Evolutionary conservation across 2,329 filamentous ascomycete genomes (phyloP).

Genomic region (Chaetomiaceae sp.): DNA sequence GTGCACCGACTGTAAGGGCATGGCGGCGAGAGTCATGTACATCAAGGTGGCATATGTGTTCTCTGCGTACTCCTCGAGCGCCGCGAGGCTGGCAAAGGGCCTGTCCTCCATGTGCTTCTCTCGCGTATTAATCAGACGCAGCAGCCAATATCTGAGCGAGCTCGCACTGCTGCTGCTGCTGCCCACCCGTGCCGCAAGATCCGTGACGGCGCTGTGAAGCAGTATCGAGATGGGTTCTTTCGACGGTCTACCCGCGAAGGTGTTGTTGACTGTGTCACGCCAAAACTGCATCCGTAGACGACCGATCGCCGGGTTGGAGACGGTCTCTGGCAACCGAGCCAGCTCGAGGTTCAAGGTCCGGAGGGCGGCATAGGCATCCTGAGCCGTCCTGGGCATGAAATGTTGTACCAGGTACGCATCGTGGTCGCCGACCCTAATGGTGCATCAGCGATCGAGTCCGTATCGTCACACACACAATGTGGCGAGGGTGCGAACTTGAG

Average conservation of each 20-base stretch:
- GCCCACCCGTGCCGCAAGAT: conserved; percentile 44
- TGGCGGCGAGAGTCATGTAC: conserved; percentile 75
- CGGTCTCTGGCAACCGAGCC: conserved; percentile 80
- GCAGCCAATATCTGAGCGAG: conserved; percentile 65
- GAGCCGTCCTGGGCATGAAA: conserved; percentile 69
- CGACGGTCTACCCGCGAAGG: conserved; percentile 70
- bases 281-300: conserved; percentile 92
- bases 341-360: conserved; percentile 91
- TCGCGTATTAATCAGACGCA: conserved; percentile 71
- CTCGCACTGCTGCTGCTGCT: conserved; percentile 37
- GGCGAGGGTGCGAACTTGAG: conserved; percentile 25
- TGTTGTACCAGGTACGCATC: conserved; percentile 80
- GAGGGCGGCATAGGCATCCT: conserved; percentile 82
- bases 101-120: conserved; percentile 79
- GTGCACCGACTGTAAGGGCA: conserved; percentile 75
- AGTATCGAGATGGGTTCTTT: conserved; percentile 88
- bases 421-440: conserved; percentile 71
- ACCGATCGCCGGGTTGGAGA: conserved; percentile 81
- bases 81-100: conserved; percentile 66
- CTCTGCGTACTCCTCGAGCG: conserved; percentile 83
- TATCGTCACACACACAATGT: background rate
- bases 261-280: conserved; percentile 74
- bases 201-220: conserved; percentile 64
- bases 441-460: background rate
- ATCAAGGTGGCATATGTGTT: conserved; percentile 90